Conservation (phyloP, 352 stramenopile species). For the Phytophthora ramorum region DNA sequence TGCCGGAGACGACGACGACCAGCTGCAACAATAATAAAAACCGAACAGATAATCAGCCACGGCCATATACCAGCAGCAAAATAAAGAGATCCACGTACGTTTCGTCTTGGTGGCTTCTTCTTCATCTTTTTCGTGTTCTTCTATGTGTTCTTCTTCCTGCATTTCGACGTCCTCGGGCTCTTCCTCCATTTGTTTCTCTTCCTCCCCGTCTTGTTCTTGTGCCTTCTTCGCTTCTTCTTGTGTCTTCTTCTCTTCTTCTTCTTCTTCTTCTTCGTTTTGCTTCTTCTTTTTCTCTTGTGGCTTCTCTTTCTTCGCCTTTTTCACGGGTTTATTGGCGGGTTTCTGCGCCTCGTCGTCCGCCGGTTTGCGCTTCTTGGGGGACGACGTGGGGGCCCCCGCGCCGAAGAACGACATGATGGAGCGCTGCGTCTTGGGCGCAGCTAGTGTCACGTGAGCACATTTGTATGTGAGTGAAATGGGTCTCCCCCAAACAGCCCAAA, state of each 20-base stretch:
- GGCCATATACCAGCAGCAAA: neutral
- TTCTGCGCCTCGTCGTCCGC: slow-evolving; percentile 17
- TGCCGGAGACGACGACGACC: slow-evolving; percentile 69
- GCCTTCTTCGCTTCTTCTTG: slow-evolving; percentile 13
- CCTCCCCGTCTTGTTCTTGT: slow-evolving; percentile 17
- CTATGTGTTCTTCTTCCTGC: slow-evolving; percentile 28
- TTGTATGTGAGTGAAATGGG: neutral
- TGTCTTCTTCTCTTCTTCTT: slow-evolving; percentile 12
- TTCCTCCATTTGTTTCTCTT: slow-evolving; percentile 26
- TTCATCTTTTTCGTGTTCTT: slow-evolving; percentile 17
- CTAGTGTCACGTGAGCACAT: slow-evolving; percentile 2
- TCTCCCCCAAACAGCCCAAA: neutral
- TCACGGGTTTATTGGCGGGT: slow-evolving; percentile 20
- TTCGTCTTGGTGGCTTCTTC: slow-evolving; percentile 42
- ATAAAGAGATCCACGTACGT: slow-evolving; percentile 35
- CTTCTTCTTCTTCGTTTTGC: slow-evolving; percentile 4
- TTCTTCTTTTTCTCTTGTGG: slow-evolving; percentile 5
- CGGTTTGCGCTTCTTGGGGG: slow-evolving; percentile 39
- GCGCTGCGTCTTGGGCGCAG: slow-evolving; percentile 49
- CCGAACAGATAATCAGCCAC: neutral
- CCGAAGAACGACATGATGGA: slow-evolving; percentile 83
- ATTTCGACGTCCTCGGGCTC: slow-evolving; percentile 36
- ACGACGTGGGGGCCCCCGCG: slow-evolving; percentile 24
- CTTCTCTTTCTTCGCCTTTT: slow-evolving; percentile 8
- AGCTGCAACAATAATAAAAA: slow-evolving; percentile 33